Evolutionary conservation across 306 rosid species (phyloP), one percentile per base, ranked within the genome.

Genomic region (Argentina anserina): DNA sequence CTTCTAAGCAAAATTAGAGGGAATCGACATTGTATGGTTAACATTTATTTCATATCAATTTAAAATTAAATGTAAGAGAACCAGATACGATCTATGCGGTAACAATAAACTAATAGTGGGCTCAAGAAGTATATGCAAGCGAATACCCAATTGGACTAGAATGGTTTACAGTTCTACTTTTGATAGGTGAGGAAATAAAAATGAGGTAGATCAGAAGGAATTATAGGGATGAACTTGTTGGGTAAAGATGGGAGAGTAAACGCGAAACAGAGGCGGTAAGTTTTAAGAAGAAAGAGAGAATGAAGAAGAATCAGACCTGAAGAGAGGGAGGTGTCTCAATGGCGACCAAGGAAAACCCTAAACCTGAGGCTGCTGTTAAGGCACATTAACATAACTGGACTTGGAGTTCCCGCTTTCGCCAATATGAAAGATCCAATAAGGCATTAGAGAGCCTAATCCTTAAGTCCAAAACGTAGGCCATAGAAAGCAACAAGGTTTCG

Each of bases 401-500:
- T 62, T 62, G 28, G 43, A 62, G 26, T 62, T 62, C 67, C 67
- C 67, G 67, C 67, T 62, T 62, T n/a, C 5, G 67, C 43, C 7
- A 62, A 62, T 62, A 62, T 20, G 43, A 60, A 28, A 29, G 21
- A 60, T 31, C 65, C 37, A 6, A 14, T 1, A 15, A 5, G 18
- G 20, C 62, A 4, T n/a, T n/a, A n/a, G n/a, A n/a, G n/a, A n/a
- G n/a, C n/a, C n/a, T n/a, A n/a, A n/a, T n/a, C n/a, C n/a, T n/a
- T n/a, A n/a, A n/a, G n/a, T n/a, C n/a, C n/a, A n/a, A n/a, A n/a
- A n/a, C n/a, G n/a, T n/a, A n/a, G n/a, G n/a, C n/a, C n/a, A n/a
- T n/a, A n/a, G n/a, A n/a, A 12, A 25, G 33, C 6, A 23, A 1
- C 6, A 3, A 0, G 67, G 76, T 72, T 41, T 87, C 87, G 87